These are phyloP conservation scores for Dryas alaskensis DNA, from an alignment of 306 rosid genomes.

Conservation along the genomic window DNA sequence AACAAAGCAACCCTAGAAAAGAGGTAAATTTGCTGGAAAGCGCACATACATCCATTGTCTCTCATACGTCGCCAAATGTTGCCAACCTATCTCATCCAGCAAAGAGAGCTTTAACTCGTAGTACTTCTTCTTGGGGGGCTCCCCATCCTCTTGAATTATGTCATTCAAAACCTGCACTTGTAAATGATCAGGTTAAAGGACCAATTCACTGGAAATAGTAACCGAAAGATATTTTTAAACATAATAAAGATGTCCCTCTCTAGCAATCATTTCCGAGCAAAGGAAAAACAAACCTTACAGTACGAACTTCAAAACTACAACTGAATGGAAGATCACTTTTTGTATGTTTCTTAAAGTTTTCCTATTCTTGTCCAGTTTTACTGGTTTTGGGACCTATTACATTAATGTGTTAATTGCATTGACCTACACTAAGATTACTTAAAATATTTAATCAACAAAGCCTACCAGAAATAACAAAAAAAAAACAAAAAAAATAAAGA, in stretches of 20 bases:
- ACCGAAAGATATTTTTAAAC: background rate
- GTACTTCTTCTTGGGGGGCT: slow-evolving; percentile 73
- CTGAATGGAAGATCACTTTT: background rate
- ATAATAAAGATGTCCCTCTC: background rate
- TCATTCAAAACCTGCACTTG: slow-evolving; percentile 58
- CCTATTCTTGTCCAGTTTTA: background rate
- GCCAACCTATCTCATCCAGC: slow-evolving; percentile 85
- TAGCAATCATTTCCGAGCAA: background rate
- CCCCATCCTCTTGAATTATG: slow-evolving; percentile 67
- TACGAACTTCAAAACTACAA: background rate
- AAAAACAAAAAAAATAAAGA: too few species aligned
- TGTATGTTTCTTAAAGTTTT: background rate
- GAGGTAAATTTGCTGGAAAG: slow-evolving; percentile 77
- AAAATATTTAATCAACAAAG: too few species aligned
- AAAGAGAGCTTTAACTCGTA: slow-evolving; percentile 74
- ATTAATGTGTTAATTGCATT: background rate
- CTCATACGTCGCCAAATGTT: slow-evolving; percentile 66
- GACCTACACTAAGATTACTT: too few species aligned
- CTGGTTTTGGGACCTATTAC: background rate
- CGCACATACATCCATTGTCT: slow-evolving; percentile 87
- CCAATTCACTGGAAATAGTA: background rate
- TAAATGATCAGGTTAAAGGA: slow-evolving; percentile 1
- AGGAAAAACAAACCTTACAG: background rate
- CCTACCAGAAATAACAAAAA: too few species aligned
- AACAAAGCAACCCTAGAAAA: slow-evolving; percentile 39